phyloP scores from a whole-genome alignment of 2,329 filamentous ascomycete genomes.

The Clonostachys chloroleuca region DNA sequence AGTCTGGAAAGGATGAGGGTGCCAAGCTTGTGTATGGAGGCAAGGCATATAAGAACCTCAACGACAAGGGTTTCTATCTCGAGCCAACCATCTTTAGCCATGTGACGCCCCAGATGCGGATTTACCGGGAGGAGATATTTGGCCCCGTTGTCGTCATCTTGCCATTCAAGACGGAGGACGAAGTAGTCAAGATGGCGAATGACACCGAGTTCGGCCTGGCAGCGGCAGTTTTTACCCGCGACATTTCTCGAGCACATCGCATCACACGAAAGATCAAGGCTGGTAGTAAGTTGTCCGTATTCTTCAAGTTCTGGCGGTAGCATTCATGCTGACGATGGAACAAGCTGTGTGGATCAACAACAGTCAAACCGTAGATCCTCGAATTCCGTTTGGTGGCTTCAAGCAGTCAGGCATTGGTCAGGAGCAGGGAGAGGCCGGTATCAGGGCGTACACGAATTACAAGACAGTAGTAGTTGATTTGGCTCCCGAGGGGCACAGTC shows the following conservation, averaged over 20 bases:
- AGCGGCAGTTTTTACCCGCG: slow-evolving; percentile 3
- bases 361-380: slow-evolving; percentile 1
- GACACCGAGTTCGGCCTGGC: slow-evolving; percentile 38
- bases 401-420: slow-evolving; percentile 5
- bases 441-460: slow-evolving; percentile 4
- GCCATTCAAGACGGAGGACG: slow-evolving; percentile 41
- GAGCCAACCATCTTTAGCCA: slow-evolving; percentile 29
- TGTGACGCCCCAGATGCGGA: slow-evolving; percentile 22
- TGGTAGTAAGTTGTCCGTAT: slow-evolving; percentile 57
- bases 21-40: slow-evolving; percentile 63
- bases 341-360: slow-evolving; percentile 3
- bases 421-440: slow-evolving; percentile 3
- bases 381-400: slow-evolving; percentile 5
- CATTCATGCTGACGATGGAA: slow-evolving; percentile 26
- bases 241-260: slow-evolving; percentile 3
- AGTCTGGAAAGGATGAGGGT: slow-evolving; percentile 35
- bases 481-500: too few relatives aligned
- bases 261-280: slow-evolving; percentile 5
- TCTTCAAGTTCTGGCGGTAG: slow-evolving; percentile 43
- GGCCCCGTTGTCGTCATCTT: slow-evolving; percentile 43
- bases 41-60: slow-evolving; percentile 33
- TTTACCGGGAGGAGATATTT: slow-evolving; percentile 45
- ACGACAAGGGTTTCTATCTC: slow-evolving; percentile 33
- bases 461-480: slow-evolving; percentile 1
- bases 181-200: slow-evolving; percentile 40